These are phyloP conservation scores for Candida qinlingensis DNA, from an alignment of 805 yeast species.

Conservation along the genomic window DNA sequence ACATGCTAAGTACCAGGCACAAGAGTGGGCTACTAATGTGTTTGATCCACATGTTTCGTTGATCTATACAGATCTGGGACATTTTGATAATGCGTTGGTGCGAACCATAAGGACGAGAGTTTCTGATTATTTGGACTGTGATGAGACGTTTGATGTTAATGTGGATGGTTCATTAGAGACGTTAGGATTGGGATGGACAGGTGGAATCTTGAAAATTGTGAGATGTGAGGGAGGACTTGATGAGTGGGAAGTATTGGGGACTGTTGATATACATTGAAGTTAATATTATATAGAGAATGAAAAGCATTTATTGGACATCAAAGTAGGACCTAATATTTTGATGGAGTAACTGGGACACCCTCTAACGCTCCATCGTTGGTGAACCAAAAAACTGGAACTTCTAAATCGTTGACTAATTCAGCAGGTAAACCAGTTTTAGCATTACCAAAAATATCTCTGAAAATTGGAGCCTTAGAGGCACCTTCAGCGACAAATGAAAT, in stretches of 20 bases:
- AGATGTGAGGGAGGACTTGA: conserved; percentile 66
- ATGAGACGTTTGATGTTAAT: conserved; percentile 11
- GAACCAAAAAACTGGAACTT: conserved; percentile 69
- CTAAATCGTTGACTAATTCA: conserved; percentile 61
- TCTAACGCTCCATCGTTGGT: conserved; percentile 73
- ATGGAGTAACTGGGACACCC: conserved; percentile 40
- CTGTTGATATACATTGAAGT: conserved; percentile 28
- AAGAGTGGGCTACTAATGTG: conserved; percentile 50
- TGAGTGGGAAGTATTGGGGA: conserved; percentile 63
- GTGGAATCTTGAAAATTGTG: conserved; percentile 57
- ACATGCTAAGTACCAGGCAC: conserved; percentile 40
- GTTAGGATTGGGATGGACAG: conserved; percentile 50
- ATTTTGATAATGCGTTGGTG: conserved; percentile 61
- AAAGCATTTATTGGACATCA: background rate
- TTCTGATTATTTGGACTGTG: conserved; percentile 51
- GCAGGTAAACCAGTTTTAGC: conserved; percentile 55
- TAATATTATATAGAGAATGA: background rate
- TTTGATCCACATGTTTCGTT: conserved; percentile 72
- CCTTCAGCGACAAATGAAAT: conserved; percentile 90
- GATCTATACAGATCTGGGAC: conserved; percentile 59
- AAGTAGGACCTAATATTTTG: conserved; percentile 15
- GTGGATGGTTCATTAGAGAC: conserved; percentile 19
- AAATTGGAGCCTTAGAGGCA: conserved; percentile 67
- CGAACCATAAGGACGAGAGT: conserved; percentile 60
- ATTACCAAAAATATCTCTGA: conserved; percentile 63